Evolutionary conservation across 352 stramenopile species (phyloP).

Genomic region (Blastocystis sp.): DNA sequence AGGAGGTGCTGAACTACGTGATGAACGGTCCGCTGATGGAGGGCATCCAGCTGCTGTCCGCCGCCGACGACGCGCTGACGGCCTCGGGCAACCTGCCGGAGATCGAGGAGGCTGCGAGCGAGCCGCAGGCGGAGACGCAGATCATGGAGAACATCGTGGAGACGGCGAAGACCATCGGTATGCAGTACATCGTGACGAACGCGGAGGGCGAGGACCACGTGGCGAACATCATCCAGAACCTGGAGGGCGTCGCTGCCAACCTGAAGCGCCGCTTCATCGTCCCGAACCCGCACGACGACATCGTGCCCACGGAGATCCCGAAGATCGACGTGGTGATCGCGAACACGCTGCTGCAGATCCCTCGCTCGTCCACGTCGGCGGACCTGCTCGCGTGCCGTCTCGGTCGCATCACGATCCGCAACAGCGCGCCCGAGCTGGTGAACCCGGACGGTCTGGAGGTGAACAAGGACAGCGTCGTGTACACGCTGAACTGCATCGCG

Average conservation of each 20-base stretch:
- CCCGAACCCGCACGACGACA: constrained; percentile 57
- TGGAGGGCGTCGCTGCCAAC: constrained; percentile 43
- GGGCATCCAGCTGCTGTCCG: constrained; percentile 30
- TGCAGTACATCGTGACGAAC: constrained; percentile 65
- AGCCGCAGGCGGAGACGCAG: not conserved
- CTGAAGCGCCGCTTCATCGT: constrained; percentile 64
- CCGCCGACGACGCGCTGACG: not conserved
- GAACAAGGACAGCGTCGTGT: constrained; percentile 40
- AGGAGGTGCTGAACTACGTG: constrained; percentile 69
- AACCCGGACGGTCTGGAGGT: not conserved
- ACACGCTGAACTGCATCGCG: constrained; percentile 51
- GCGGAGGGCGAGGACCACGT: constrained; percentile 8
- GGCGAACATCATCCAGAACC: constrained; percentile 32
- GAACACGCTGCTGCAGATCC: constrained; percentile 36
- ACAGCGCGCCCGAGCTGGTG: constrained; percentile 6
- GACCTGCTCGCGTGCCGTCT: constrained; percentile 31
- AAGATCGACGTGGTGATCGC: constrained; percentile 57
- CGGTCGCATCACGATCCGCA: constrained; percentile 33
- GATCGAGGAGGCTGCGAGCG: not conserved
- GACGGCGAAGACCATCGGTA: constrained; percentile 51
- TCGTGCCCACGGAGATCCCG: constrained; percentile 65
- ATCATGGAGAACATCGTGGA: constrained; percentile 61
- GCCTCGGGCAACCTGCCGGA: constrained; percentile 6
- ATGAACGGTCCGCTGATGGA: constrained; percentile 59
- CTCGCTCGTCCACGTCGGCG: constrained; percentile 14